phyloP scores from a whole-genome alignment of 768 basidiomycete species.

The Sarcodon sp. region DNA sequence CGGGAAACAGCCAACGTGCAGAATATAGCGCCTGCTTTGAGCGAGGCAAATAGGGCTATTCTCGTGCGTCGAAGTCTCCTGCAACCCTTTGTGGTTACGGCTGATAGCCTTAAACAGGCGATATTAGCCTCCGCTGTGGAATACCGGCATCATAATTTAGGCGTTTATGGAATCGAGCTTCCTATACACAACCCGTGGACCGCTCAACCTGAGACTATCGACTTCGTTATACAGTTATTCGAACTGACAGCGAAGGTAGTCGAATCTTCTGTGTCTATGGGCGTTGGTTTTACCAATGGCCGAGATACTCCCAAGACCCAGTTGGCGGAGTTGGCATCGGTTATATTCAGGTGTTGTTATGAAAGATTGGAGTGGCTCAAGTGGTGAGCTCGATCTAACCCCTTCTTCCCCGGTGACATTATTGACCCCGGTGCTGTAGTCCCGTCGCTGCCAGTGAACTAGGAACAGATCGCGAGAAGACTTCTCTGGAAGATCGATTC shows the following conservation, averaged over 20 bases:
- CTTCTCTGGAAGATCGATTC: conserved; percentile 56
- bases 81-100: neutral
- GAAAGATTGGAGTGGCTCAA: conserved; percentile 61
- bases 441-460: conserved; percentile 31
- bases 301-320: conserved; percentile 27
- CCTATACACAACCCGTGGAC: conserved; percentile 79
- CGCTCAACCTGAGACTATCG: conserved; percentile 53
- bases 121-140: conserved; percentile 61
- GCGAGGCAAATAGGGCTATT: conserved; percentile 58
- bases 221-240: conserved; percentile 61
- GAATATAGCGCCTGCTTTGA: conserved; percentile 31
- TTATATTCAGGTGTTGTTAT: conserved; percentile 51
- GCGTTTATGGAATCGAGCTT: conserved; percentile 66
- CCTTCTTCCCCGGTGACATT: neutral
- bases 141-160: conserved; percentile 59
- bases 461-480: conserved; percentile 39
- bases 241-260: conserved; percentile 41
- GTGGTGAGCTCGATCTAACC: conserved; percentile 25
- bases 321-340: conserved; percentile 50
- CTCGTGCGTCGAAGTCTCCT: conserved; percentile 33
- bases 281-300: conserved; percentile 20
- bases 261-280: conserved; percentile 5
- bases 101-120: conserved; percentile 28
- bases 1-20: conserved; percentile 7
- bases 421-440: conserved; percentile 17